Evolutionary conservation across 2,329 filamentous ascomycete species (phyloP).

Genomic region (Fusarium sp.): DNA sequence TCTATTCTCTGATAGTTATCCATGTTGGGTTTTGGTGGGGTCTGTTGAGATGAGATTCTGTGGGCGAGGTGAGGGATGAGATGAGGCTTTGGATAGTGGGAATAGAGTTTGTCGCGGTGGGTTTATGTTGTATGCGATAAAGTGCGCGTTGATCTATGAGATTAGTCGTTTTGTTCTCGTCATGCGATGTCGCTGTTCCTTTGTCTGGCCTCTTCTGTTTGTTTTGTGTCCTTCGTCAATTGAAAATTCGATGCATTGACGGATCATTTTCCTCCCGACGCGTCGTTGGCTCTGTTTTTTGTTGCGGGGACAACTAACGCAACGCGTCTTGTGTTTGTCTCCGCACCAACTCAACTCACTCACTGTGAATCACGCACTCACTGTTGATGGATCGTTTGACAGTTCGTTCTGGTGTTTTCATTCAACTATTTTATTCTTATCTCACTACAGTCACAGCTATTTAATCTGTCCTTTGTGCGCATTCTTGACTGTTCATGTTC

Average conservation of each 20-base stretch:
- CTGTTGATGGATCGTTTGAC: background rate
- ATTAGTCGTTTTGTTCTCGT: background rate
- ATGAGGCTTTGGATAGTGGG: background rate
- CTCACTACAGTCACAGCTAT: fast-evolving
- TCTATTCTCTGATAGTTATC: conserved; percentile 97
- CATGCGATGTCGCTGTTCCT: background rate
- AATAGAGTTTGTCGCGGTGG: conserved; percentile 9
- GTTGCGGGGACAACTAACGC: conserved; percentile 28
- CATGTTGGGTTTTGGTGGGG: conserved; percentile 60
- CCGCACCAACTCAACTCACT: background rate
- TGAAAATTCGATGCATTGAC: conserved; percentile 25
- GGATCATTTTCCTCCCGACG: conserved; percentile 30
- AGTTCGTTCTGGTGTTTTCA: background rate
- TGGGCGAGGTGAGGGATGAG: background rate
- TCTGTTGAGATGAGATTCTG: background rate
- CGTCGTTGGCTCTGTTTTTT: conserved; percentile 12
- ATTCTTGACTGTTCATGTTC: background rate
- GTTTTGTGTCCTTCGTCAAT: conserved; percentile 4
- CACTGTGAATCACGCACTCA: background rate
- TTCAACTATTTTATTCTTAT: background rate
- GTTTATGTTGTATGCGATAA: background rate
- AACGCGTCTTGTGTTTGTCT: background rate
- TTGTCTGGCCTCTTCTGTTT: background rate
- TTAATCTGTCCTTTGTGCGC: background rate
- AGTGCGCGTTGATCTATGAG: background rate